Base-by-base conservation (phyloP, 768 basidiomycete species). In the Strobilomyces echinocephalus region DNA sequence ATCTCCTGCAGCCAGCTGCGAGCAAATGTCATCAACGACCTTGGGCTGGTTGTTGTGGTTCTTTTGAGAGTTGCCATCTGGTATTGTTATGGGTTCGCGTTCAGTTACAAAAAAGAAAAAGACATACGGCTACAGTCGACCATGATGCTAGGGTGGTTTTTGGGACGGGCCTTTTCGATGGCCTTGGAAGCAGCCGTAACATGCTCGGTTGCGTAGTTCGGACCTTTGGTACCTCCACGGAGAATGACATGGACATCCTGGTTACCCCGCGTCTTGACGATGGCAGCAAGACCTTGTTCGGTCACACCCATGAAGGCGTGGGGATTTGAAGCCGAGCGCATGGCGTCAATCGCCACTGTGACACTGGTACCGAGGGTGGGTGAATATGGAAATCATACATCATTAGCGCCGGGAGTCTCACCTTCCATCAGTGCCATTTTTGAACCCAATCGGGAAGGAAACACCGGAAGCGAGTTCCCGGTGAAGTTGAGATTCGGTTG, bases 371-470 rank as follows among this genome's bases (percentile, higher is more conserved):
- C 28, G 36, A 21, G 51, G 48, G 52, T 35, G 15, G 10, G 35
- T 18, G 52, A 2, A 55, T 24, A 48, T 10, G 28, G 28, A 53
- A 52, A 8, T 9, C 45, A 1, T 12, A 11, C 15, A 40, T 24
- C 30, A 54, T 39, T 10, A 30, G 35, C 26, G 16, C 5, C 10
- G 9, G 14, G 16, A 33, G 42, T 50, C 70, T 50, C 59, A 81
- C 82, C 84, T 85, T 50, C 97, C 97, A 69, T 98, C 95, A 4
- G 97, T 99, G 50, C 97, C 95, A 69, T 99, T 99, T 73, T 99
- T 99, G 85, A 99, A 99, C 9, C 93, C 91, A 59, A 97, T 92
- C 20, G 97, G 95, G 85, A 97, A 98, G 48, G 95, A 97, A 24
- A 91, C 87, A 65, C 95, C 95, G 4, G 89, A 93, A 5, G 93